Percentiles rank a stretch among this genome's conserved stretches.
phyloP scores from a whole-genome alignment of 139 green algal species.

The Mesostigma viride region DNA sequence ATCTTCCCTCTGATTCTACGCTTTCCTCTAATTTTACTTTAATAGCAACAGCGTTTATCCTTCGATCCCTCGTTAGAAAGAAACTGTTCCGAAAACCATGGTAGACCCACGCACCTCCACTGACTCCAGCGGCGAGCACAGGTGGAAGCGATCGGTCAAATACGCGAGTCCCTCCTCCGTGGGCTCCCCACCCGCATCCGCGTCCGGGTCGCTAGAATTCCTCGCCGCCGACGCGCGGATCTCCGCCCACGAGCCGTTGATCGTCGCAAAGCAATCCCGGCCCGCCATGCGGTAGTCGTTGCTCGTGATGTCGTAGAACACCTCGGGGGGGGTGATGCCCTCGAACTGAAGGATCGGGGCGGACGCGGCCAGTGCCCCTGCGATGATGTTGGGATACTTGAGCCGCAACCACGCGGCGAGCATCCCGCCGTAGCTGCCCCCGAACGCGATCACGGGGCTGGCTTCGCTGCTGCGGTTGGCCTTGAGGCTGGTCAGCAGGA shows the following conservation, averaged over 20 bases:
- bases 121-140: too few species aligned
- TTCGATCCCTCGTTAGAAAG: too few species aligned
- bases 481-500: slow-evolving; percentile 38
- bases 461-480: slow-evolving; percentile 2
- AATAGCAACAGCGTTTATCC: too few species aligned
- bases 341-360: slow-evolving; percentile 65
- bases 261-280: slow-evolving; percentile 22
- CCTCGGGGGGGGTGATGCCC: slow-evolving; percentile 24
- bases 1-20: too few species aligned
- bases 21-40: too few species aligned
- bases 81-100: too few species aligned
- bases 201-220: too few species aligned
- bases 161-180: neutral
- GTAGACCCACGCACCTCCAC: too few species aligned
- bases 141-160: slow-evolving; percentile 13
- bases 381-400: slow-evolving; percentile 65
- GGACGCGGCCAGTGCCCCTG: slow-evolving; percentile 69
- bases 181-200: too few species aligned
- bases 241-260: slow-evolving; percentile 18
- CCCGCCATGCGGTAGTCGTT: slow-evolving; percentile 24
- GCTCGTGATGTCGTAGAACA: slow-evolving; percentile 25
- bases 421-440: slow-evolving; percentile 78
- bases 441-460: slow-evolving; percentile 60
- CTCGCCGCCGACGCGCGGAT: too few species aligned
- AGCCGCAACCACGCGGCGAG: slow-evolving; percentile 64